Evolutionary conservation across 345 rosid species (phyloP), one percentile per base, ranked within the genome.

Genomic region (Melastoma malabathricum): DNA sequence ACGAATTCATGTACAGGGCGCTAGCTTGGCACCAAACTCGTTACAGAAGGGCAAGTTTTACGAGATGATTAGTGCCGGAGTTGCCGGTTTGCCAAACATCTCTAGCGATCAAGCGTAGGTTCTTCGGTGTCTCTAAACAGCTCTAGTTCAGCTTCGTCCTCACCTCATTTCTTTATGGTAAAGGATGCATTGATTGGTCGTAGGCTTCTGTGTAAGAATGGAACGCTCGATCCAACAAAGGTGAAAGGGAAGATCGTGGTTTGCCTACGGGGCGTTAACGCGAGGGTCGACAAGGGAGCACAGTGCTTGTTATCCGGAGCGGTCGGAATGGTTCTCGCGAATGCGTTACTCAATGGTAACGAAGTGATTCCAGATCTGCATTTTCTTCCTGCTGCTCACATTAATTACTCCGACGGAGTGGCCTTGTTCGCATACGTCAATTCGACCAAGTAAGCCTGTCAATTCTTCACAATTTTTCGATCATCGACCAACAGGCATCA

Each of bases 281-380:
- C 59, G 0, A 70, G 83, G 39, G 77, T 82, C 0, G 79, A 75
- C 44, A 79, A 92, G 61, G 87, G 93, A 12, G 55, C 52, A 38
- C 73, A 74, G 34, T 85, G 83, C 15, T 66, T 69, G 20, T 55
- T 71, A 55, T 95, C 75, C 1, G 96, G 98, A 0, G 96, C 89
- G 0, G 80, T 64, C 0, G 95, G 96, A 22, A 78, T 92, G 93
- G 72, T 92, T 44, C 84, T 92, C 7, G 83, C 73, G 44, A 87
- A 84, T 48, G 45, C 52, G 52, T 47, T 51, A 34, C 15, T 16
- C 5, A 46, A 39, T 0, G 98, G 78, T 22, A 73, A 80, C 25
- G 80, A 77, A 46, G 51, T 81, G 47, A 13, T 19, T 1, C 68
- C 81, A 0, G 93, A 80, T 54, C 73, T 87, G 0, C 90, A 82